phyloP scores from a whole-genome alignment of 176 grass and related monocot species.

The Sorghum bicolor region DNA sequence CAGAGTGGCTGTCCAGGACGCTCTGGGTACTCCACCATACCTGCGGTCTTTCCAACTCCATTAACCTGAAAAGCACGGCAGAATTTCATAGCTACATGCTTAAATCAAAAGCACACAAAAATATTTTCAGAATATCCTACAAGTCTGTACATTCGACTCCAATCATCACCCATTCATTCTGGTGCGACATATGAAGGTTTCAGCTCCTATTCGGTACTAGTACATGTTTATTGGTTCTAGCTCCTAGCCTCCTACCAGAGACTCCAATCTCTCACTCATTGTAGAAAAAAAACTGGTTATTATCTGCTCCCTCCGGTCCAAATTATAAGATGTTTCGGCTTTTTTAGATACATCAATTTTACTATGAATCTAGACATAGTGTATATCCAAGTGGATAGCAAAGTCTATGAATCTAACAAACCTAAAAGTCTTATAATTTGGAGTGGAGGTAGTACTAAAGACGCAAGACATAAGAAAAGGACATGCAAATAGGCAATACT shows the following conservation, averaged over 20 bases:
- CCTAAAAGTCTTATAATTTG: neutral
- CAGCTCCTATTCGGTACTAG: neutral
- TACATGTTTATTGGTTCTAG: neutral
- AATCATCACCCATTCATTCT: neutral
- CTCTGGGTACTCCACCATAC: slow-evolving; percentile 60
- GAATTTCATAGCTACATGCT: neutral
- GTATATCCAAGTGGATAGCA: neutral
- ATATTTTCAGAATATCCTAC: neutral
- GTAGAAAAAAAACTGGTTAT: neutral
- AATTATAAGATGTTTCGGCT: neutral
- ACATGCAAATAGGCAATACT: neutral
- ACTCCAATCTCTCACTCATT: neutral
- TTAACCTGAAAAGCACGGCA: slow-evolving; percentile 31
- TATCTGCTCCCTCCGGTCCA: neutral
- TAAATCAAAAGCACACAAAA: neutral
- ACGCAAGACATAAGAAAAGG: neutral
- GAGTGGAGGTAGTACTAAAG: neutral
- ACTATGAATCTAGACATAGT: neutral
- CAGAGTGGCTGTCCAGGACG: slow-evolving; percentile 64
- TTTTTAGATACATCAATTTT: neutral
- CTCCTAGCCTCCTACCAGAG: neutral
- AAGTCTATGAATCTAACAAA: neutral
- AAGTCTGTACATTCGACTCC: neutral
- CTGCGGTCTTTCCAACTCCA: slow-evolving; percentile 28
- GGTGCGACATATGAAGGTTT: neutral